Evolutionary conservation across 2,329 filamentous ascomycete genomes (phyloP).

Genomic region (Aureobasidium sp.): DNA sequence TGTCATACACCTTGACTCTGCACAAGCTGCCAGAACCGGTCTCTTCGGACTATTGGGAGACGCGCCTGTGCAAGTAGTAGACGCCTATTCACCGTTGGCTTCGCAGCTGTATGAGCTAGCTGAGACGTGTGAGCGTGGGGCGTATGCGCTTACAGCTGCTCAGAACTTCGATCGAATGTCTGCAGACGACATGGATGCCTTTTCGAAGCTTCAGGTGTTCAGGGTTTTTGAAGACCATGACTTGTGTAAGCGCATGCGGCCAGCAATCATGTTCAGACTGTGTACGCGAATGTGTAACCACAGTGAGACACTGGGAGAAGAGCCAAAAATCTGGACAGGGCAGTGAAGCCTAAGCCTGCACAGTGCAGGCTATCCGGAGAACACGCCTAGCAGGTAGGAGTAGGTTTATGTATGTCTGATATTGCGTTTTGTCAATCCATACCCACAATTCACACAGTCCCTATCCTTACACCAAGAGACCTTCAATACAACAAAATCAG

Average conservation of each 20-base stretch:
- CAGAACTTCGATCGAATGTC: constrained; percentile 2
- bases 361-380: not conserved
- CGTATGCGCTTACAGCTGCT: not conserved
- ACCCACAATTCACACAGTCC: too few relatives aligned
- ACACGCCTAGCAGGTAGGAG: too few relatives aligned
- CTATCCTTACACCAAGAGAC: constrained; percentile 17
- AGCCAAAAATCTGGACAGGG: not conserved
- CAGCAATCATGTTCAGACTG: constrained; percentile 14
- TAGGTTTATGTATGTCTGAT: too few relatives aligned
- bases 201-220: not conserved
- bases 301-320: not conserved
- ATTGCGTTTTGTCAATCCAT: too few relatives aligned
- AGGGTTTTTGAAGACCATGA: not conserved
- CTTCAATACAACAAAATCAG: constrained; percentile 41
- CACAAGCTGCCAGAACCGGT: constrained; percentile 1
- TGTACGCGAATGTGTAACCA: constrained; percentile 15
- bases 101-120: constrained; percentile 3
- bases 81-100: constrained; percentile 2
- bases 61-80: constrained; percentile 17
- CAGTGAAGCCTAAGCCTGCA: not conserved
- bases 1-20: constrained; percentile 15
- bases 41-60: constrained; percentile 17
- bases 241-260: not conserved
- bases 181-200: not conserved
- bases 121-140: not conserved